Evolutionary conservation across 2,329 filamentous ascomycete species (phyloP).

Genomic region (Penicillium sp.): DNA sequence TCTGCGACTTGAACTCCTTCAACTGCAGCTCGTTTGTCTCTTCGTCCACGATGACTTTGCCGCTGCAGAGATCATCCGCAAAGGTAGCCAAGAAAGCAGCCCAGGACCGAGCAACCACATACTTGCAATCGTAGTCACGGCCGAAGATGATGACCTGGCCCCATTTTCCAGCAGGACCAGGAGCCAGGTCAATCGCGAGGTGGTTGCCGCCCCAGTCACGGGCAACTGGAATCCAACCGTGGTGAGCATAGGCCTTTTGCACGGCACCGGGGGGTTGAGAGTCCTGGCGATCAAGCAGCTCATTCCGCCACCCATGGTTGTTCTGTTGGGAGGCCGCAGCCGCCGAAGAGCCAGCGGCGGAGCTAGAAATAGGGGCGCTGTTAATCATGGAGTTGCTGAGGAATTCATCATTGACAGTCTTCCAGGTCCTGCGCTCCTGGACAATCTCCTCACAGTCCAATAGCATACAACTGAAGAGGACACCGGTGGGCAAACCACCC

Average conservation of each 20-base stretch:
- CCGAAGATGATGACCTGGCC: slow-evolving; percentile 96
- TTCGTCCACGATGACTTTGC: slow-evolving; percentile 90
- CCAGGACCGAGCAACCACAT: slow-evolving; percentile 93
- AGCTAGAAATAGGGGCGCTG: slow-evolving; percentile 67
- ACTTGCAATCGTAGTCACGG: slow-evolving; percentile 97
- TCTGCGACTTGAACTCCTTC: slow-evolving; percentile 82
- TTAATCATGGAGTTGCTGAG: slow-evolving; percentile 58
- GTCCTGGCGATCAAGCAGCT: slow-evolving; percentile 78
- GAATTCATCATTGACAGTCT: slow-evolving; percentile 86
- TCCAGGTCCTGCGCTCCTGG: slow-evolving; percentile 97
- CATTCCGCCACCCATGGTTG: slow-evolving; percentile 72
- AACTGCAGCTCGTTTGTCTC: slow-evolving; percentile 89
- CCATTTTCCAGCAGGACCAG: slow-evolving; percentile 86
- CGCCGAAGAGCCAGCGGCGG: slow-evolving; percentile 63
- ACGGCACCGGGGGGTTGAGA: slow-evolving; percentile 83
- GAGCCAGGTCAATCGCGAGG: slow-evolving; percentile 86
- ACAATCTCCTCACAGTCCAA: slow-evolving; percentile 98
- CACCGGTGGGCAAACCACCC: slow-evolving; percentile 82
- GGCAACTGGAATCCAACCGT: slow-evolving; percentile 91
- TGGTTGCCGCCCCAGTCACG: slow-evolving; percentile 99
- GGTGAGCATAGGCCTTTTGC: slow-evolving; percentile 89
- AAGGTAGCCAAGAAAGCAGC: slow-evolving; percentile 78
- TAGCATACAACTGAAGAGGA: slow-evolving; percentile 92
- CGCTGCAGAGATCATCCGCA: slow-evolving; percentile 85
- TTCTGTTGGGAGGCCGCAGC: slow-evolving; percentile 52